These are phyloP conservation scores for Catunica adiposa DNA, from an alignment of 2,329 filamentous ascomycete genomes.

Conservation along the genomic window DNA sequence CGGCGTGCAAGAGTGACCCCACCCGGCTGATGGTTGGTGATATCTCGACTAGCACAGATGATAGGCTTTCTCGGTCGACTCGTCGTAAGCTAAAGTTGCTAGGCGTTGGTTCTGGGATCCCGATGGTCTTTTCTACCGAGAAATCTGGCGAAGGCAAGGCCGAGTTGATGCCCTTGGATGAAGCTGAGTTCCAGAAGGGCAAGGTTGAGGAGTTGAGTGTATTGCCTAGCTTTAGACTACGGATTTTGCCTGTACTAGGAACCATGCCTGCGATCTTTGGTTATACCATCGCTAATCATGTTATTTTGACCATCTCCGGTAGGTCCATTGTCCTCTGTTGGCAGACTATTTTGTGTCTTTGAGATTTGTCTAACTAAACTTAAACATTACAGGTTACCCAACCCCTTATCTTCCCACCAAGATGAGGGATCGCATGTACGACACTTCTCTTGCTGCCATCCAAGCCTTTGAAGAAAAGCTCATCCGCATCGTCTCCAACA, in stretches of 20 bases:
- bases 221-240: slow-evolving; percentile 77
- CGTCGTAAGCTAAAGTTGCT: slow-evolving; percentile 59
- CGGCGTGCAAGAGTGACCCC: slow-evolving; percentile 76
- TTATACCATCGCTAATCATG: slow-evolving; percentile 77
- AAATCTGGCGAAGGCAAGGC: slow-evolving; percentile 83
- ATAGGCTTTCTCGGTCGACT: slow-evolving; percentile 73
- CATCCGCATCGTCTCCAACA: slow-evolving; percentile 27
- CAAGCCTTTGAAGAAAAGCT: slow-evolving; percentile 68
- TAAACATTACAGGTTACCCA: slow-evolving; percentile 49
- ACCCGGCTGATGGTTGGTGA: slow-evolving; percentile 82
- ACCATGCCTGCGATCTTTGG: slow-evolving; percentile 98
- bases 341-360: not conserved
- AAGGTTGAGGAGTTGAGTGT: slow-evolving; percentile 73
- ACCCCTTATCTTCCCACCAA: slow-evolving; percentile 70
- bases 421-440: slow-evolving; percentile 79
- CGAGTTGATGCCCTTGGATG: slow-evolving; percentile 66
- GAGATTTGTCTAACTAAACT: slow-evolving; percentile 2
- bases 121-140: slow-evolving; percentile 84
- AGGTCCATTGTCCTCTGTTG: not conserved
- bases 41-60: slow-evolving; percentile 74
- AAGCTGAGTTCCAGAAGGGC: slow-evolving; percentile 78
- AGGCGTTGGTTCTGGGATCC: slow-evolving; percentile 71
- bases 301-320: slow-evolving; percentile 60
- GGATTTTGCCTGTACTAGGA: slow-evolving; percentile 87
- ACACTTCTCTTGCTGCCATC: slow-evolving; percentile 58